Conservation (phyloP, 2,329 filamentous ascomycete genomes). For the Penicillium sp. region DNA sequence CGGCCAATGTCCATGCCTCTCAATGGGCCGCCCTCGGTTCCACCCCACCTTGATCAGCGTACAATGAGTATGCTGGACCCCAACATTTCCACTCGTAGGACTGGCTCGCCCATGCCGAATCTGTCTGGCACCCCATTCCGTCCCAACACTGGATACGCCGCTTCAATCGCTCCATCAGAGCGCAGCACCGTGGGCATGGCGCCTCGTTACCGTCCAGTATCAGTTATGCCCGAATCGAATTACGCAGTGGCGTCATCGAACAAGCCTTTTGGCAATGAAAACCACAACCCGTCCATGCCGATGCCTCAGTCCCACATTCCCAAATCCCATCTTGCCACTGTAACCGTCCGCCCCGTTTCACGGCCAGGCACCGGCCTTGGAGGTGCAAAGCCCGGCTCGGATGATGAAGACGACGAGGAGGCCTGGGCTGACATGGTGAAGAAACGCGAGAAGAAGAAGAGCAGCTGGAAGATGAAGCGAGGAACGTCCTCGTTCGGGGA, state of each 20-base stretch:
- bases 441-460: constrained; percentile 50
- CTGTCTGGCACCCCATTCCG: constrained; percentile 28
- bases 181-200: constrained; percentile 90
- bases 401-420: constrained; percentile 49
- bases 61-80: constrained; percentile 85
- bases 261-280: constrained; percentile 41
- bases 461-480: constrained; percentile 46
- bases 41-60: constrained; percentile 49
- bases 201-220: constrained; percentile 86
- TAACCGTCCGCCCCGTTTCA: constrained; percentile 32
- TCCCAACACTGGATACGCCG: constrained; percentile 60
- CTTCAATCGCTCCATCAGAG: constrained; percentile 93
- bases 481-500: constrained; percentile 37
- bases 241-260: constrained; percentile 34
- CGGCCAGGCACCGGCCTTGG: constrained; percentile 13
- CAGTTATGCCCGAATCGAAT: constrained; percentile 52
- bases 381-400: constrained; percentile 22
- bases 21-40: constrained; percentile 15
- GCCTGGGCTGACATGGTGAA: constrained; percentile 53
- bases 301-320: constrained; percentile 24
- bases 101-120: constrained; percentile 36
- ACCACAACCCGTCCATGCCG: constrained; percentile 26
- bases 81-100: constrained; percentile 43
- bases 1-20: constrained; percentile 51
- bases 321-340: constrained; percentile 29